Conservation (phyloP, 805 yeast genomes). For the Geotrichum ghanense region DNA sequence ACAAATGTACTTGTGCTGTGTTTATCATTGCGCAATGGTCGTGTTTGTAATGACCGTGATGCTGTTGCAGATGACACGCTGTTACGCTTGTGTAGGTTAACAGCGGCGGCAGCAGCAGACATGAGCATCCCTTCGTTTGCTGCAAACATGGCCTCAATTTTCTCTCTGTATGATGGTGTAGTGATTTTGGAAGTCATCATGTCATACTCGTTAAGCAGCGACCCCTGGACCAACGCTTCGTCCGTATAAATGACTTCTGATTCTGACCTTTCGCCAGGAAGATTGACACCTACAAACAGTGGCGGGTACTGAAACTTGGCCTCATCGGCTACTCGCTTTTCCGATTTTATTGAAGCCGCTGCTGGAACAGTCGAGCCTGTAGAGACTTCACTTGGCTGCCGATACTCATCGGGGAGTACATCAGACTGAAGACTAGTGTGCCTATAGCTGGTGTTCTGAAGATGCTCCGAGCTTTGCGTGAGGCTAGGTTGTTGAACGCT, state of each 20-base stretch:
- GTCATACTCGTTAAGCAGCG: constrained; percentile 29
- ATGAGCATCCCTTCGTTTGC: constrained; percentile 5
- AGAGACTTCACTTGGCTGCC: too few species aligned
- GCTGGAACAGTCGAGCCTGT: too few species aligned
- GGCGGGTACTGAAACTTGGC: constrained; percentile 4
- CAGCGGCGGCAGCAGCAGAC: neutral
- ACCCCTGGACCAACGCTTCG: constrained; percentile 27
- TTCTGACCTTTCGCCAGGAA: constrained; percentile 23
- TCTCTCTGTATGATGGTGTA: constrained; percentile 28
- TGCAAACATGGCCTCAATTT: constrained; percentile 17
- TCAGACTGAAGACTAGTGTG: neutral
- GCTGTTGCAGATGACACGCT: neutral
- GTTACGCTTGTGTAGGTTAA: too few species aligned
- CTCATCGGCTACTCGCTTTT: neutral
- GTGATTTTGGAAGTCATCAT: constrained; percentile 44
- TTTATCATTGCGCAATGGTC: neutral
- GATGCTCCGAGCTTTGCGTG: neutral
- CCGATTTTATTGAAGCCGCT: neutral
- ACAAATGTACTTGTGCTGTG: neutral
- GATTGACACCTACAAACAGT: constrained; percentile 24
- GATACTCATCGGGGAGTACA: too few species aligned
- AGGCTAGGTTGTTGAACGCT: neutral
- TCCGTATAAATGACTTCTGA: constrained; percentile 21
- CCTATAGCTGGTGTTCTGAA: neutral
- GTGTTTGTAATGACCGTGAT: neutral